These are phyloP conservation scores for Magnaporthales sp. DNA, from an alignment of 2,329 filamentous ascomycete species.

Conservation along the genomic window DNA sequence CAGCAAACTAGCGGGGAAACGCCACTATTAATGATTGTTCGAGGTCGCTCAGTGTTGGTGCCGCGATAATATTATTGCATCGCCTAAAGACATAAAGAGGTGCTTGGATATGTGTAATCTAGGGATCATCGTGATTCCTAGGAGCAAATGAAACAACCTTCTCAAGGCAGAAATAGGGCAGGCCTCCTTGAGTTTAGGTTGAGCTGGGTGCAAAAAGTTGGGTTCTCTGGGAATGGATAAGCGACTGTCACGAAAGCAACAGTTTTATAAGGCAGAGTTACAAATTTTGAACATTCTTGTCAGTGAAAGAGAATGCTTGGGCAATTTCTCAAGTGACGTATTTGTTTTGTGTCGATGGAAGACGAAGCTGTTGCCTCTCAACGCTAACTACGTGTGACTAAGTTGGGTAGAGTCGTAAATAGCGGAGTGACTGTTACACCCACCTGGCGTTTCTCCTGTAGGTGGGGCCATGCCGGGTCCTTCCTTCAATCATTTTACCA, in stretches of 20 bases:
- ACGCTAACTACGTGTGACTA: background rate
- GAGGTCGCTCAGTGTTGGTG: background rate
- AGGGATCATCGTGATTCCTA: constrained; percentile 28
- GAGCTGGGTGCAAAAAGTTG: background rate
- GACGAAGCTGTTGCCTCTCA: background rate
- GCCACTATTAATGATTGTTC: background rate
- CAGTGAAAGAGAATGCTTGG: background rate
- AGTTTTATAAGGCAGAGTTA: background rate
- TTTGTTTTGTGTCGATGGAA: background rate
- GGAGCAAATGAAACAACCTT: background rate
- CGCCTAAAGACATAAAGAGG: constrained; percentile 11
- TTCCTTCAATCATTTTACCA: background rate
- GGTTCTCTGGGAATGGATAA: background rate
- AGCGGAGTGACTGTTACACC: background rate
- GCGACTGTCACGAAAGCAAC: background rate
- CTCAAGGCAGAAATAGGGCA: background rate
- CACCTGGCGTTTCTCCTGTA: background rate
- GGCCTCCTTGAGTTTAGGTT: background rate
- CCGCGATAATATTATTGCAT: constrained; percentile 16
- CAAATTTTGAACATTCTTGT: background rate
- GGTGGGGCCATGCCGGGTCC: background rate
- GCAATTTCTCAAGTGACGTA: background rate
- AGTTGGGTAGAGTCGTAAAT: background rate
- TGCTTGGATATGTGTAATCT: constrained; percentile 22
- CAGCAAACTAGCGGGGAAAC: background rate